Percentiles rank a stretch among this genome's conserved stretches.
These are phyloP conservation scores for Annulohypoxylon bovei DNA, from an alignment of 495 filamentous ascomycete species.

Conservation along the genomic window DNA sequence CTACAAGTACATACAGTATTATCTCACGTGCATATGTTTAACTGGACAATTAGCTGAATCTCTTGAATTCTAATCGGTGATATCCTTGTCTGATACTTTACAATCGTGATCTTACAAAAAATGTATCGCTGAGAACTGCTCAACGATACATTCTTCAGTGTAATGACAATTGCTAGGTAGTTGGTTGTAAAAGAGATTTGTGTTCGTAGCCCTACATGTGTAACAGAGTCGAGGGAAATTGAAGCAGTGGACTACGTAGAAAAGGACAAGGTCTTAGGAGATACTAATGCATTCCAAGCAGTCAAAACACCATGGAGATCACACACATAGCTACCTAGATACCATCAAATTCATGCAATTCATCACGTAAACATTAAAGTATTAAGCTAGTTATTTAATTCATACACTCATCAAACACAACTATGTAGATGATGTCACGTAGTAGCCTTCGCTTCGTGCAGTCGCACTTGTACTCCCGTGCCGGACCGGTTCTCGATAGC, in stretches of 20 bases:
- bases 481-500: slow-evolving; percentile 60
- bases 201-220: too few relatives aligned
- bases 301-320: not conserved
- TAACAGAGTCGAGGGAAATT: not conserved
- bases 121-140: not conserved
- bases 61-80: not conserved
- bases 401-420: not conserved
- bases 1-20: too few relatives aligned
- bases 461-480: slow-evolving; percentile 53
- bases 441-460: slow-evolving; percentile 44
- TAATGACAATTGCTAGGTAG: not conserved
- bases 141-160: too few relatives aligned
- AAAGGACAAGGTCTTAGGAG: not conserved
- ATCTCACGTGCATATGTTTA: too few relatives aligned
- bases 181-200: not conserved
- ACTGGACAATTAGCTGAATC: too few relatives aligned
- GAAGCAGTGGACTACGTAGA: not conserved
- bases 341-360: not conserved
- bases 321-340: not conserved
- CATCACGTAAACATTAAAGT: slow-evolving; percentile 13
- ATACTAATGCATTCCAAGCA: not conserved
- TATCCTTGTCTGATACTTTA: not conserved
- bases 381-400: slow-evolving; percentile 2
- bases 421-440: not conserved
- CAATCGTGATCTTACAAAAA: not conserved